Conservation (phyloP, 169 alveolate species). For the Babesia bigemina region DNA sequence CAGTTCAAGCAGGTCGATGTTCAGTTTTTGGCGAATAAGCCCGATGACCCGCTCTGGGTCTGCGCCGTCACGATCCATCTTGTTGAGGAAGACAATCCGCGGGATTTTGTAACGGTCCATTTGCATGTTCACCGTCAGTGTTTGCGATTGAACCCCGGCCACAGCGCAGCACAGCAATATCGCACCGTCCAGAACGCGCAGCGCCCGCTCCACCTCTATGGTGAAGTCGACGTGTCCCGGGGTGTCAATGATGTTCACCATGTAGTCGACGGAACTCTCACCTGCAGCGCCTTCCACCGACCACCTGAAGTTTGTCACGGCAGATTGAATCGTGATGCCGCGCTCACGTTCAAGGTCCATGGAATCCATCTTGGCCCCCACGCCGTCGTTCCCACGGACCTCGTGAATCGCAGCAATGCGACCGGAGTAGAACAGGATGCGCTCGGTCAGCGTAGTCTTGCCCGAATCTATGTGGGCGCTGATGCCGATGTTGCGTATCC, state of each 20-base stretch:
- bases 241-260: slow-evolving; percentile 94
- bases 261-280: slow-evolving; percentile 38
- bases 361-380: slow-evolving; percentile 97
- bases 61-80: slow-evolving; percentile 96
- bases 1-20: slow-evolving; percentile 68
- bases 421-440: slow-evolving; percentile 86
- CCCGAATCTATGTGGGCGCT: slow-evolving; percentile 98
- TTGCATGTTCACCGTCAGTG: slow-evolving; percentile 95
- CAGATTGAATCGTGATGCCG: slow-evolving; percentile 95
- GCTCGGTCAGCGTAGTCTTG: slow-evolving; percentile 96
- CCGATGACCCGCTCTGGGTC: slow-evolving; percentile 87
- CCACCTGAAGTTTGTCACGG: slow-evolving; percentile 94
- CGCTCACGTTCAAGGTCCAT: slow-evolving; percentile 97
- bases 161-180: slow-evolving; percentile 93
- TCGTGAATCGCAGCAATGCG: slow-evolving; percentile 92
- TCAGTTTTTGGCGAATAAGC: slow-evolving; percentile 86
- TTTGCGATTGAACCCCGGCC: slow-evolving; percentile 96
- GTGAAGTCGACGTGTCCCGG: slow-evolving; percentile 99
- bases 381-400: slow-evolving; percentile 94
- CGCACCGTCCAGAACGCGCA: slow-evolving; percentile 97
- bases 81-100: slow-evolving; percentile 90
- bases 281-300: slow-evolving; percentile 32
- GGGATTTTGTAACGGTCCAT: slow-evolving; percentile 94
- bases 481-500: slow-evolving; percentile 92
- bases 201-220: slow-evolving; percentile 96